Base-by-base conservation (phyloP, 2,329 filamentous ascomycete species). In the Cordyceps cicadae region DNA sequence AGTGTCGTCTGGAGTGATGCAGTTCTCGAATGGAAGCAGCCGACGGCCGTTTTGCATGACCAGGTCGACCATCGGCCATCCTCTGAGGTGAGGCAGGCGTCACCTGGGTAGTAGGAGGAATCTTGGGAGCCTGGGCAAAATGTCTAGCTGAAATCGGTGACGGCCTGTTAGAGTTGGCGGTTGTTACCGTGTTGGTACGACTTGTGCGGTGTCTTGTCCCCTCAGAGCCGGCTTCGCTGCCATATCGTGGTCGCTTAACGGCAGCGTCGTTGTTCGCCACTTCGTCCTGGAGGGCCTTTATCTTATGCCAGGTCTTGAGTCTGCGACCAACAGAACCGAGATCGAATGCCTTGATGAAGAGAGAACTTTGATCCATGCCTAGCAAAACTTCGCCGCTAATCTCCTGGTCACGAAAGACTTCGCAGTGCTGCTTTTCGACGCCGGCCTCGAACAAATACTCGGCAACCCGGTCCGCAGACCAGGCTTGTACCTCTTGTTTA, bases 321-420 rank as follows among this genome's bases (percentile, higher is more conserved):
- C 93, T 84, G 61, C 90, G 84, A 9, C 93, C 93, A 66, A 97
- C 92, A 3, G 92, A 90, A 19, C 93, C 93, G 66, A 97, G 81
- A 66, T 97, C 90, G 67, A 97, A 96, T 52, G 94, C 92, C 70
- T 96, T 96, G 77, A 97, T 87, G 71, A 97, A 96, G 17, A 97
- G 81, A 45, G 94, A 95, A 61, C 90, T 90, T 75, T 97, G 93
- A 68, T 97, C 92, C 90, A 97, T 96, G 58, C 90, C 90, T 57
- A 99, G 76, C 45, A 99, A 77, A 4, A 97, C 93, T 68, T 97
- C 92, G 54, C 94, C 94, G 2, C 89, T 87, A 62, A 99, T 97
- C 72, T 99, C 94, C 73, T 99, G 93, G 69, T 97, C 92, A 66
- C 88, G 82, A 69, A 99, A 99, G 3, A 97, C 90, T 65, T 96